phyloP scores from a whole-genome alignment of 352 stramenopile species.

The Globisporangium paroecandrum region DNA sequence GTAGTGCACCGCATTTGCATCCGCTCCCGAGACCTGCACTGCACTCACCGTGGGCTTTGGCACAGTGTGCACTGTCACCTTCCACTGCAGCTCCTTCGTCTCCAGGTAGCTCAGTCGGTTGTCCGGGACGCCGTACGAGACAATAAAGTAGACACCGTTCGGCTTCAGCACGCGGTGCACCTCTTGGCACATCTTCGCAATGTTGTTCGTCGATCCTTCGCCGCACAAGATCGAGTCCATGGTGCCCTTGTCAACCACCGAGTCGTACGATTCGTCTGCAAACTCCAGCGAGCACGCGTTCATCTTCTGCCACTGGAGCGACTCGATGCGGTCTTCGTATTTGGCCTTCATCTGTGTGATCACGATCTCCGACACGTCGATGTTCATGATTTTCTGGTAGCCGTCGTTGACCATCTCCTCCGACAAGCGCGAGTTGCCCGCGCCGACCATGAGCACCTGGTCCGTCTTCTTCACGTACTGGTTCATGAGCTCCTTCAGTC shows the following conservation, averaged over 20 bases:
- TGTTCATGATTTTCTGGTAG: slow-evolving; percentile 94
- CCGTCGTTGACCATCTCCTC: slow-evolving; percentile 96
- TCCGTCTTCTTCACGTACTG: slow-evolving; percentile 95
- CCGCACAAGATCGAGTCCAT: slow-evolving; percentile 95
- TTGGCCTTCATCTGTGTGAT: slow-evolving; percentile 93
- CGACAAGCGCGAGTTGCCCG: slow-evolving; percentile 92
- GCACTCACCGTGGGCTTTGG: slow-evolving; percentile 95
- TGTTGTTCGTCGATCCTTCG: slow-evolving; percentile 93
- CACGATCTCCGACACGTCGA: slow-evolving; percentile 94
- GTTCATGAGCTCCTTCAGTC: slow-evolving; percentile 85
- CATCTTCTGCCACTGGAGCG: slow-evolving; percentile 94
- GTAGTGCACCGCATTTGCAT: slow-evolving; percentile 95
- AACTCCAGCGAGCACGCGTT: slow-evolving; percentile 94
- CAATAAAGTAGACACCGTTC: slow-evolving; percentile 93
- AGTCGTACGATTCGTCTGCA: slow-evolving; percentile 93
- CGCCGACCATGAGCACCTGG: slow-evolving; percentile 90
- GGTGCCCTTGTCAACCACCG: slow-evolving; percentile 94
- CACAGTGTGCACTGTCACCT: slow-evolving; percentile 93
- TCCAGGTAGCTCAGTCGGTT: slow-evolving; percentile 96
- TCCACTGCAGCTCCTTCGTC: slow-evolving; percentile 95
- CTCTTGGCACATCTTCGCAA: slow-evolving; percentile 95
- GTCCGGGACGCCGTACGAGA: slow-evolving; percentile 95
- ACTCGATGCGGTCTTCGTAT: slow-evolving; percentile 89
- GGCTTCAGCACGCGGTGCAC: slow-evolving; percentile 93
- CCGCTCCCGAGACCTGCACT: slow-evolving; percentile 89